Base-by-base conservation (phyloP, 1,139 yeast genomes). In the Lodderomyces margitis region DNA sequence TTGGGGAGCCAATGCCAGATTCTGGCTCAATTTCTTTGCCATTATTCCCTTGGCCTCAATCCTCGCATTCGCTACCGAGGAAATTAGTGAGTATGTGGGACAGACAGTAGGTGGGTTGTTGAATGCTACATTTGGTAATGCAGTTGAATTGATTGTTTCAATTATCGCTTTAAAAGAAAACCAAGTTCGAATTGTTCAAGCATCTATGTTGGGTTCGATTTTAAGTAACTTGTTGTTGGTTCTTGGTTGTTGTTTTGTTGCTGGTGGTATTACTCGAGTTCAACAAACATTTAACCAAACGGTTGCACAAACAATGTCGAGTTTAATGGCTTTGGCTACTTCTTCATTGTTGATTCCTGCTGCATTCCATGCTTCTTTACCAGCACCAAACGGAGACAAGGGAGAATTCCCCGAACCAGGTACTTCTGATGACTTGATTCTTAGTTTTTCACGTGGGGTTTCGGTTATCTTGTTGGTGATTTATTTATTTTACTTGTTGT, bases 71-170 rank as follows among this genome's bases (percentile, higher is more conserved):
- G 95, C 97, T 14, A 92, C 99, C 2, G 98, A 92, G 61, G 95
- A 89, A 57, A 73, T 92, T 47, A 81, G 96, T 32, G 87, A 80
- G 46, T 82, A 85, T 51, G 89, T 88, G 19, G 97, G 97, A 34
- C 76, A 87, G 56, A 89, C 97, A 7, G 54, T 91, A 21, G 98
- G 98, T 15, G 98, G 98, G 0, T 73, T 92, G 50, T 71, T 92
- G 56, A 92, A 92, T 66, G 98, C 98, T 3, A 91, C 98, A 8
- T 87, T 92, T 60, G 98, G 98, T 46, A 92, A 92, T 63, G 97
- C 96, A 68, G 78, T 72, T 21, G 98, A 92, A 66, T 80, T 94
- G 51, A 92, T 92, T 62, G 97, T 92, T 37, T 88, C 96, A 1
- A 71, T 92, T 24, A 88, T 92, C 54, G 98, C 98, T 1, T 73